These are phyloP conservation scores for Martiniozyma abietophila DNA, from an alignment of 805 yeast genomes.

Conservation along the genomic window DNA sequence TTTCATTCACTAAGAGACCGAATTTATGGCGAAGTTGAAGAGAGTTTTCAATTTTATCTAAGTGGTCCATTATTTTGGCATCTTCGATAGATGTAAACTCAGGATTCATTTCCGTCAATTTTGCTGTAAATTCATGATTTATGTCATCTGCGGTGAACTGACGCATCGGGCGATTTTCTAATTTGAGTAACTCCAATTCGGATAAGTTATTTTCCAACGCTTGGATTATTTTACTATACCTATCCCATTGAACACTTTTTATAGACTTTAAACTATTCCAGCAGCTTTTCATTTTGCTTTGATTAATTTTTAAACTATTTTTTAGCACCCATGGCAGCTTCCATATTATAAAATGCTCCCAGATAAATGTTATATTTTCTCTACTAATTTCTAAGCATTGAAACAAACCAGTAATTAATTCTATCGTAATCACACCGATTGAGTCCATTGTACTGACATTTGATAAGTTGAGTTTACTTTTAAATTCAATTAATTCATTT, in stretches of 20 bases:
- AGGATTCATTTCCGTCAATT: constrained; percentile 31
- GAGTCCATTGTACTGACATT: constrained; percentile 24
- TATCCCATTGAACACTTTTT: constrained; percentile 12
- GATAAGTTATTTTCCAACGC: constrained; percentile 16
- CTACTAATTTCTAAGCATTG: constrained; percentile 21
- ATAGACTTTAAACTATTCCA: constrained; percentile 17
- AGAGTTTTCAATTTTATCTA: constrained; percentile 37
- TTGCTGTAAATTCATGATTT: constrained; percentile 14
- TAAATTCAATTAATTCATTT: constrained; percentile 21
- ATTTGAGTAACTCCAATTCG: constrained; percentile 17
- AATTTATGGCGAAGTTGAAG: constrained; percentile 34
- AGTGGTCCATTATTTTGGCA: constrained; percentile 42
- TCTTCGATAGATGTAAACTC: constrained; percentile 43
- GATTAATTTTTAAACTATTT: constrained; percentile 22
- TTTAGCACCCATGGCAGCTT: constrained; percentile 21
- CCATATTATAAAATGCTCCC: constrained; percentile 21
- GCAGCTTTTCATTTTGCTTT: constrained; percentile 16
- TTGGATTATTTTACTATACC: constrained; percentile 11
- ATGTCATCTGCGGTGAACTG: constrained; percentile 11
- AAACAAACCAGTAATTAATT: constrained; percentile 20
- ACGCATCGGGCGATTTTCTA: constrained; percentile 4
- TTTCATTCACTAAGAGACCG: constrained; percentile 27
- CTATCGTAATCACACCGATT: constrained; percentile 22
- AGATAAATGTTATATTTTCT: constrained; percentile 14
- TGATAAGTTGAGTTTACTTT: constrained; percentile 21